A percentile compares a stretch with the other conserved stretches of the same genome.
These are phyloP conservation scores for Citrus sinensis DNA, from an alignment of 345 rosid species.

Conservation along the genomic window DVS_A1.0 CM039165.1:38589001-38589500, in stretches of 20 bases:
- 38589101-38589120: no score
- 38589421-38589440: background rate
- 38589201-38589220: no score
- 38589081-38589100: no score
- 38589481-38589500: background rate
- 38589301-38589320: background rate
- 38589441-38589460: background rate
- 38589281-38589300: background rate
- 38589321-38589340: background rate
- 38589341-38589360: background rate
- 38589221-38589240: no score
- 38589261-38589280: background rate
- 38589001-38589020: no score
- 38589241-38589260: no score
- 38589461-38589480: no score
- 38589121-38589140: no score
- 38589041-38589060: accelerated
- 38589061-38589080: accelerated
- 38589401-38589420: background rate
- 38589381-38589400: slow-evolving; percentile 12
- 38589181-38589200: no score
- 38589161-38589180: no score
- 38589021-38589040: no score
- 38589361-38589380: background rate
- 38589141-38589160: accelerated